Evolutionary conservation across 768 basidiomycete genomes (phyloP), one percentile per base, ranked within the genome.

Genomic region (Termitomyces sp.): DNA sequence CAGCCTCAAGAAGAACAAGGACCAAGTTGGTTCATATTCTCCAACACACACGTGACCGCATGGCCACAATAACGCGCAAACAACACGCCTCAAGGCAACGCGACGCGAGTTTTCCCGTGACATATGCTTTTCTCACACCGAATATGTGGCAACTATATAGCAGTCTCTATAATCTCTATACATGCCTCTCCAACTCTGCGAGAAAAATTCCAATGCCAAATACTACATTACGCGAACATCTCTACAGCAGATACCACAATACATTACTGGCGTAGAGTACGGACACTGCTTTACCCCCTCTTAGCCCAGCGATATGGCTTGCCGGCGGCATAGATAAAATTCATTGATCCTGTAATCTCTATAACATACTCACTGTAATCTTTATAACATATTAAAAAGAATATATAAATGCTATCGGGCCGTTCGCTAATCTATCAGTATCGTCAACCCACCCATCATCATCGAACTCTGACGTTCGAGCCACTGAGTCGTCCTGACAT

Each of bases 1-100:
- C 74, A 73, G 74, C 71, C 75, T 70, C 70, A 61, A 62, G 56
- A 61, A 60, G 54, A 47, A 67, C 67, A 66, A 69, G 68, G 69
- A 51, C 54, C 50, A 41, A 30, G 7, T 63, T 64, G 62, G 62
- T 60, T 63, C 63, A 33, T 54, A 57, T 48, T 55, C 56, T 65
- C 59, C 54, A 67, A 67, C 64, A 43, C 12, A 50, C 75, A 76
- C 75, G 75, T 76, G 75, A 46, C 21, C 31, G 19, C 10, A 28
- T 28, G n/a, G 4, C 30, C 61, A 68, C 9, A 69, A 71, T 60
- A 64, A 64, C 56, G 48, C 54, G 52, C 68, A 75, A 74, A 74
- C 60, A 74, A 70, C 72, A 57, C 71, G 71, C 60, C 60, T 60
- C 53, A 55, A 54, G 60, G 59, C 57, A 41, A 60, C 62, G 62